These are phyloP conservation scores for Gardenia jasminoides DNA, from an alignment of 257 asterid species.

Conservation along the genomic window DNA sequence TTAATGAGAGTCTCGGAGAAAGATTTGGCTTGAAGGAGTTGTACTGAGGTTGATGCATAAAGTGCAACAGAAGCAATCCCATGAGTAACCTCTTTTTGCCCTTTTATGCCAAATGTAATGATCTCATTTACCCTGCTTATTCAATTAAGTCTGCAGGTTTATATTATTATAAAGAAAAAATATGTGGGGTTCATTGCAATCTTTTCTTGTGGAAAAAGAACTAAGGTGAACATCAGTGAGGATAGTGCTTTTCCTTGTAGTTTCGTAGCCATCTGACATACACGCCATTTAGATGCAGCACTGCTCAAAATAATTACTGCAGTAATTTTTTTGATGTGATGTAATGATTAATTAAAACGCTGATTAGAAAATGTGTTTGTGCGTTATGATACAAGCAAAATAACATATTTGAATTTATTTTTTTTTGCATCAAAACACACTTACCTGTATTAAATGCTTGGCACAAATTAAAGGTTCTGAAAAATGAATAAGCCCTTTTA, in stretches of 20 bases:
- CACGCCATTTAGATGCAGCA: background rate
- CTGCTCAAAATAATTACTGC: no score
- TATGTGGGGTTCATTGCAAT: background rate
- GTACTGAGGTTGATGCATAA: background rate
- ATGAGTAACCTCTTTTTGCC: background rate
- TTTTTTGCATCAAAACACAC: no score
- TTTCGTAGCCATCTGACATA: background rate
- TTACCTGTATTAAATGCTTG: background rate
- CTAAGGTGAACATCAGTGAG: background rate
- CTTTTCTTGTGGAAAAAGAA: background rate
- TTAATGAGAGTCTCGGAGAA: background rate
- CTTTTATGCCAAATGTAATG: background rate
- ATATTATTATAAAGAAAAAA: no score
- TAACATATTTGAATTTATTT: no score
- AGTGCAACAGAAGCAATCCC: constrained; percentile 9
- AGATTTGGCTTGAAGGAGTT: background rate
- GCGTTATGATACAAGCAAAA: no score
- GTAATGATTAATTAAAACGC: no score
- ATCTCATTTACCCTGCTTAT: background rate
- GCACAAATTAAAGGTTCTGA: background rate
- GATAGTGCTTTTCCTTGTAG: background rate
- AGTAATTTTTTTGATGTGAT: no score
- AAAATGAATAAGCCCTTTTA: background rate
- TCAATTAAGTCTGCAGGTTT: no score
- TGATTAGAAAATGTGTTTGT: no score